These are phyloP conservation scores for barrel medic (Medicago truncatula) DNA, from an alignment of 306 rosid species.

Conservation along the genomic window DNA sequence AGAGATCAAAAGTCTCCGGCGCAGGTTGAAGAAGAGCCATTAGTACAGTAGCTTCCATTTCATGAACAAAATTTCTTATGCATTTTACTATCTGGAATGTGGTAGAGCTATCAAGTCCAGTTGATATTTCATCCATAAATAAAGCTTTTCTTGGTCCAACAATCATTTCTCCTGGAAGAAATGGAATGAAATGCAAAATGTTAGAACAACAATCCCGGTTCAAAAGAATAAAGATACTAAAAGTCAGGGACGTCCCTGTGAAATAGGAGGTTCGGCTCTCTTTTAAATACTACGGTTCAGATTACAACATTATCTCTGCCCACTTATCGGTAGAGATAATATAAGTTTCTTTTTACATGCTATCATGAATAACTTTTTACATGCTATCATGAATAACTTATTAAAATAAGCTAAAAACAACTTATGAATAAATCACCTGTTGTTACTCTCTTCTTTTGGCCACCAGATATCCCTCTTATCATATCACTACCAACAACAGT, in stretches of 20 bases:
- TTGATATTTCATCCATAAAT: constrained; percentile 94
- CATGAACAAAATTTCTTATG: constrained; percentile 76
- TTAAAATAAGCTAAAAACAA: background rate
- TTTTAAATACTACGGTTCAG: too few relatives aligned
- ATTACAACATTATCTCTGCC: too few relatives aligned
- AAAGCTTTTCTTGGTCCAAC: constrained; percentile 88
- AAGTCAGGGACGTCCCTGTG: too few relatives aligned
- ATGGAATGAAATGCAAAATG: constrained; percentile 17
- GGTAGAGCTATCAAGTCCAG: constrained; percentile 93
- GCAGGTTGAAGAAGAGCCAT: constrained; percentile 97
- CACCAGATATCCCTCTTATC: constrained; percentile 89
- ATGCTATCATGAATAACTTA: background rate
- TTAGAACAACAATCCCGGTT: background rate
- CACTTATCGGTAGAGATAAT: too few relatives aligned
- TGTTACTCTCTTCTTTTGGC: constrained; percentile 91
- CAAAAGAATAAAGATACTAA: background rate
- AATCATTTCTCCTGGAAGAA: constrained; percentile 75
- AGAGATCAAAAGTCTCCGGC: constrained; percentile 87
- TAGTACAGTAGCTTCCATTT: constrained; percentile 79
- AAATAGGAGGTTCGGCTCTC: too few relatives aligned
- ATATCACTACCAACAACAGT: constrained; percentile 85
- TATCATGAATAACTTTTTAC: background rate
- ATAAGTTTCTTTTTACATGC: too few relatives aligned
- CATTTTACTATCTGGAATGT: constrained; percentile 88
- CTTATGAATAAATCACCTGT: constrained; percentile 57